These are phyloP conservation scores for Mesembryanthemum crystallinum DNA, from an alignment of 148 eudicot species.

Conservation along the genomic window DNA sequence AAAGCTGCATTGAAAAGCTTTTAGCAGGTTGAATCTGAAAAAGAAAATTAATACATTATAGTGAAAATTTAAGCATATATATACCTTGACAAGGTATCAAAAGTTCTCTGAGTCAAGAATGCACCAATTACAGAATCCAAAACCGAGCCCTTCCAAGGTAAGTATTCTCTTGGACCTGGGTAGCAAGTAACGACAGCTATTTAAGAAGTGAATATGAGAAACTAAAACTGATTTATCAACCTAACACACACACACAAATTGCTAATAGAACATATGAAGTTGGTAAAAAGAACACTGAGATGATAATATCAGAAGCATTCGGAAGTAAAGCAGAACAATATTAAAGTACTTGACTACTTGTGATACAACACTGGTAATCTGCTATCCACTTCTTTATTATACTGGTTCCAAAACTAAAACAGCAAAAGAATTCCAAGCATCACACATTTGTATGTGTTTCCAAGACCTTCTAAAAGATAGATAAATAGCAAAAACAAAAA, in stretches of 20 bases:
- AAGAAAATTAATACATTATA: too few species aligned
- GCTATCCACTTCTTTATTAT: too few species aligned
- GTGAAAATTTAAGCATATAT: neutral
- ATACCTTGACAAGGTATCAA: constrained; percentile 41
- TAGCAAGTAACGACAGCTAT: too few species aligned
- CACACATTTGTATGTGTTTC: too few species aligned
- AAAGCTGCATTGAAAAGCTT: constrained; percentile 24
- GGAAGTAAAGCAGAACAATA: too few species aligned
- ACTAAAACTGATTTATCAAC: neutral
- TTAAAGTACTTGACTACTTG: too few species aligned
- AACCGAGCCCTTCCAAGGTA: constrained; percentile 49
- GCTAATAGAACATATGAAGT: neutral
- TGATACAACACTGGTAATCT: too few species aligned
- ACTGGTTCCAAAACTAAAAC: too few species aligned
- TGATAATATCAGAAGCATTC: too few species aligned
- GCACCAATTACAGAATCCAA: constrained; percentile 42
- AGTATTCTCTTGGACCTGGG: constrained; percentile 30
- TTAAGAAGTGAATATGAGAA: neutral
- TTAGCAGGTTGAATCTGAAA: neutral
- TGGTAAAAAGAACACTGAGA: neutral
- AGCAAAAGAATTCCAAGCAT: too few species aligned
- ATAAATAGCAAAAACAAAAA: neutral
- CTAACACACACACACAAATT: too few species aligned
- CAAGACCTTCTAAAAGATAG: neutral
- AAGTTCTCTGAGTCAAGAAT: constrained; percentile 37